A percentile compares a stretch with the other conserved stretches of the same genome.
Evolutionary conservation across 129 eudicot genomes (phyloP).

Genomic region (Sambucus nigra): DNA sequence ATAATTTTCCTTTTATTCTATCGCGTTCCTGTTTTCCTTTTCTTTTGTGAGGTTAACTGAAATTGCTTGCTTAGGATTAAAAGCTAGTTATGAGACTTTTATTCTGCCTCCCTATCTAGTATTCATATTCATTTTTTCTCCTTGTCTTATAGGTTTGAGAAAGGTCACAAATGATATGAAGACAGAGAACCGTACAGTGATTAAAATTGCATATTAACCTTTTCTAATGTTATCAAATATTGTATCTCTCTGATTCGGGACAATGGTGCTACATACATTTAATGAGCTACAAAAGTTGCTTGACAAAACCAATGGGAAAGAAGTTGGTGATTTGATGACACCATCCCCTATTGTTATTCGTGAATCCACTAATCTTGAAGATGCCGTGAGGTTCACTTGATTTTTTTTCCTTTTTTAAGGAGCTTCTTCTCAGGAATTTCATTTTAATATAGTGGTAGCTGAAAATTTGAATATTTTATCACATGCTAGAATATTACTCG

Average conservation of each 20-base stretch:
- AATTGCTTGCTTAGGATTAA: not conserved
- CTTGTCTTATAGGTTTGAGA: constrained; percentile 50
- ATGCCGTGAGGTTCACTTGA: constrained; percentile 62
- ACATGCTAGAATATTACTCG: constrained; percentile 59
- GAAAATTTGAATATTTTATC: not conserved
- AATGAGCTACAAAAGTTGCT: constrained; percentile 79
- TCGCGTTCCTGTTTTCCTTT: not conserved
- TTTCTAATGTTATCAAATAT: too few relatives aligned
- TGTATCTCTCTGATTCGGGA: too few relatives aligned
- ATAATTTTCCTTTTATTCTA: constrained; percentile 25
- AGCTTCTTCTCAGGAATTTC: not conserved
- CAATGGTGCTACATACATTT: constrained; percentile 74
- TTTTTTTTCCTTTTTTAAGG: constrained; percentile 5
- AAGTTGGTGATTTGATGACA: constrained; percentile 95
- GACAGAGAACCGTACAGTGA: constrained; percentile 69
- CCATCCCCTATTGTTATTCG: constrained; percentile 83
- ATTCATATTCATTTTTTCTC: not conserved
- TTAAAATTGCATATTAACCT: too few relatives aligned
- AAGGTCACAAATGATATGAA: constrained; percentile 94
- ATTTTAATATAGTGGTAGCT: too few relatives aligned
- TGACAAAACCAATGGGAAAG: too few relatives aligned
- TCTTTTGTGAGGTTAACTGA: not conserved
- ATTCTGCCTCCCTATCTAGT: too few relatives aligned
- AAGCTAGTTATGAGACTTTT: not conserved
- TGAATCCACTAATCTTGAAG: constrained; percentile 80